phyloP scores from a whole-genome alignment of 257 asterid species.

The Lycium ferocissimum region DNA sequence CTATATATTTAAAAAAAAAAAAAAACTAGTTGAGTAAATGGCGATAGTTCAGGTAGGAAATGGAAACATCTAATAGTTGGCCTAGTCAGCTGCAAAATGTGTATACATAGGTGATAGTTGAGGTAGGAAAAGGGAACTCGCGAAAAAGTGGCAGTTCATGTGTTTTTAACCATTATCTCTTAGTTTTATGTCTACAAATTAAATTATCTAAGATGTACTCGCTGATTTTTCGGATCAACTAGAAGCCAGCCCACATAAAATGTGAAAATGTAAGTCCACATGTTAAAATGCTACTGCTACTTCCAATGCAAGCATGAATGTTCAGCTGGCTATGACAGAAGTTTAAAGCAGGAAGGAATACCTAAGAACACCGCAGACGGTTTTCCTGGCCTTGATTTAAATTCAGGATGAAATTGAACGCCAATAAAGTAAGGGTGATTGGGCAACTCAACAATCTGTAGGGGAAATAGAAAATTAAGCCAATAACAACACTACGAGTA shows the following conservation, averaged over 20 bases:
- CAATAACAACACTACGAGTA: not conserved
- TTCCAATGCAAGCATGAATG: not conserved
- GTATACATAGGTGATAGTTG: too few relatives aligned
- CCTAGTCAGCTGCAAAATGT: too few relatives aligned
- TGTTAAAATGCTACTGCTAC: not conserved
- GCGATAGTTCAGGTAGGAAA: too few relatives aligned
- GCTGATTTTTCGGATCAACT: not conserved
- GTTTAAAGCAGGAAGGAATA: constrained; percentile 26
- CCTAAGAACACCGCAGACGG: constrained; percentile 76
- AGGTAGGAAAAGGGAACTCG: too few relatives aligned
- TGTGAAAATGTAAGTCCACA: not conserved
- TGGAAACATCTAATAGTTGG: too few relatives aligned
- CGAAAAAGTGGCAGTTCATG: too few relatives aligned
- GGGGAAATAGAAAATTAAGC: not conserved
- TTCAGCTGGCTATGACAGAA: not conserved
- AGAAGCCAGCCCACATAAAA: not conserved
- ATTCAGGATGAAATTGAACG: constrained; percentile 82
- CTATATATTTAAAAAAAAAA: too few relatives aligned
- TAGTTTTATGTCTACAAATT: not conserved
- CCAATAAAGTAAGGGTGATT: constrained; percentile 75
- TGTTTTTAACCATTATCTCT: too few relatives aligned
- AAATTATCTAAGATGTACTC: not conserved
- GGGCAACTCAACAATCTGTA: constrained; percentile 73
- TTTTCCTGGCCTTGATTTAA: constrained; percentile 79
- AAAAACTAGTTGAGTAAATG: too few relatives aligned